Conservation (phyloP, 1,284 basidiomycete species). For the Cryptococcus sp. region DNA sequence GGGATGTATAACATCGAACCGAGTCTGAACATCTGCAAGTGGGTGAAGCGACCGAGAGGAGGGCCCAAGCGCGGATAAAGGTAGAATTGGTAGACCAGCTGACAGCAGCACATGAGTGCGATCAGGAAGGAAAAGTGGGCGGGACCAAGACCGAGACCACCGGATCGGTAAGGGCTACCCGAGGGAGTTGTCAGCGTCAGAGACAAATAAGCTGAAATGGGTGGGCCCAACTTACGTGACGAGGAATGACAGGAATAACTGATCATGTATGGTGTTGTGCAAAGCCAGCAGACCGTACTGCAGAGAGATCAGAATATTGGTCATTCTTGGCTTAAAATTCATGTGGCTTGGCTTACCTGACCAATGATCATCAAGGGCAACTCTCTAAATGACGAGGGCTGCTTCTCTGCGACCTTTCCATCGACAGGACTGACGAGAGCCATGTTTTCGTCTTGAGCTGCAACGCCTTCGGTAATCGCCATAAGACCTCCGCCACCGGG, state of each 20-base stretch:
- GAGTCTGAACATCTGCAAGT: slow-evolving; percentile 54
- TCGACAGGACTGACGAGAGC: slow-evolving; percentile 4
- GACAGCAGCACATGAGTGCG: slow-evolving; percentile 54
- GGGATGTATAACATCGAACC: slow-evolving; percentile 51
- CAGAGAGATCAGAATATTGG: background rate
- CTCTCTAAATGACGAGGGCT: slow-evolving; percentile 36
- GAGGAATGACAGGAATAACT: slow-evolving; percentile 53
- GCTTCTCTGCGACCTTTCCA: slow-evolving; percentile 28
- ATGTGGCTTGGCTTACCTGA: slow-evolving; percentile 29
- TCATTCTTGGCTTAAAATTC: background rate
- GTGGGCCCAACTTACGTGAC: slow-evolving; percentile 38
- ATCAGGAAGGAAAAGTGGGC: slow-evolving; percentile 53
- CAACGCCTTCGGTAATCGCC: slow-evolving; percentile 44
- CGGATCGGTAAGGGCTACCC: slow-evolving; percentile 46
- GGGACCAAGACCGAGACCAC: slow-evolving; percentile 53
- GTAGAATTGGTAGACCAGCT: slow-evolving; percentile 54
- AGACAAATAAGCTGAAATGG: no score
- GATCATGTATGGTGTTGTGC: slow-evolving; percentile 52
- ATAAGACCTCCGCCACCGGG: slow-evolving; percentile 34
- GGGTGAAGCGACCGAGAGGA: slow-evolving; percentile 51
- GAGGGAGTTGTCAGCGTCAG: slow-evolving; percentile 8
- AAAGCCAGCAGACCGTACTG: slow-evolving; percentile 53
- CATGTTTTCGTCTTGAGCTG: slow-evolving; percentile 7
- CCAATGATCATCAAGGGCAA: slow-evolving; percentile 50
- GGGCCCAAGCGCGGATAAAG: slow-evolving; percentile 53